These are phyloP conservation scores for Xylaria hypoxylon DNA, from an alignment of 2,329 filamentous ascomycete species.

Conservation along the genomic window DNA sequence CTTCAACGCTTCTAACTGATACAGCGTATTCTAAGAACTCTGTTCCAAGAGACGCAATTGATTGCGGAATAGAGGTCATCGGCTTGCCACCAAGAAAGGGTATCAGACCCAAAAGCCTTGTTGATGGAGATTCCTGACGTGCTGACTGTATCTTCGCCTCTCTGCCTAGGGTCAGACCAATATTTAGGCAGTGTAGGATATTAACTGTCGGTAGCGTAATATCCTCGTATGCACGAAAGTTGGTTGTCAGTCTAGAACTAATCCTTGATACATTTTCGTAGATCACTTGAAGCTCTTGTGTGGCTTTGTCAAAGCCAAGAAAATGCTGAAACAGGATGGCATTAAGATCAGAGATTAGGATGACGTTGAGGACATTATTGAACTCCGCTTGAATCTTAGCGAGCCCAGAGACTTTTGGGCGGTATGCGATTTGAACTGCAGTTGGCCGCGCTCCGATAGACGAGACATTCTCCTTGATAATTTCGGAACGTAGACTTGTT, in stretches of 20 bases:
- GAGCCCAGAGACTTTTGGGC: conserved; percentile 76
- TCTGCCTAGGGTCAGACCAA: conserved; percentile 76
- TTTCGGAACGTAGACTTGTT: conserved; percentile 73
- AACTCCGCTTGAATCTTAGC: conserved; percentile 84
- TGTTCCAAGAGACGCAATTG: conserved; percentile 52
- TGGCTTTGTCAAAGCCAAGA: conserved; percentile 50
- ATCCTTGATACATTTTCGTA: conserved; percentile 74
- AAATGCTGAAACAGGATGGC: conserved; percentile 53
- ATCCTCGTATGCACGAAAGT: conserved; percentile 86
- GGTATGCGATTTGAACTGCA: conserved; percentile 73
- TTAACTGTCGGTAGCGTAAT: conserved; percentile 81
- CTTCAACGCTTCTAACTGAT: conserved; percentile 61
- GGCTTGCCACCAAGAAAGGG: conserved; percentile 68
- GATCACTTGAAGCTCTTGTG: conserved; percentile 62
- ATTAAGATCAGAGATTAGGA: conserved; percentile 63
- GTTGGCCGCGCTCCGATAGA: conserved; percentile 75
- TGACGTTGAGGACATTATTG: conserved; percentile 76
- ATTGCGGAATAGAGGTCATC: conserved; percentile 43
- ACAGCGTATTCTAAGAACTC: conserved; percentile 65
- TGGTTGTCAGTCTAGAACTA: conserved; percentile 73
- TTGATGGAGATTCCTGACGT: conserved; percentile 39
- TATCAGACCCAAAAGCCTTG: conserved; percentile 58
- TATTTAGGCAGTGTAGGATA: conserved; percentile 80
- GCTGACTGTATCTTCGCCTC: conserved; percentile 53
- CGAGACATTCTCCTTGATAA: conserved; percentile 71